Conservation (phyloP, 345 rosid species). For the Rhodamnia rubescens region DNA sequence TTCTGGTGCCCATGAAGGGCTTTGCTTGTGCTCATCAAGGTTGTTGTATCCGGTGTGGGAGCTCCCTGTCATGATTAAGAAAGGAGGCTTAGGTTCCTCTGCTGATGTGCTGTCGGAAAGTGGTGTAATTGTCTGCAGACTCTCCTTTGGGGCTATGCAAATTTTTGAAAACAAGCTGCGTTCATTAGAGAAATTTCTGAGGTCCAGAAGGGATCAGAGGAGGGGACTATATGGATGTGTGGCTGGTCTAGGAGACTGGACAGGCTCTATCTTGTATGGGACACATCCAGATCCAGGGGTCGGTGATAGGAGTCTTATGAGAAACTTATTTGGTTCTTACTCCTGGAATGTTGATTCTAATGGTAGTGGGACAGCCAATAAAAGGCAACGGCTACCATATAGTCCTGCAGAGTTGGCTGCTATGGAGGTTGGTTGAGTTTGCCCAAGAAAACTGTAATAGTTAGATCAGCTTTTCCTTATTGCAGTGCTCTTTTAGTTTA, state of each 20-base stretch:
- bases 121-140: slow-evolving; percentile 61
- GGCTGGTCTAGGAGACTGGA: slow-evolving; percentile 79
- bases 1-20: slow-evolving; percentile 93
- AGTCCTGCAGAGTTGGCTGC: slow-evolving; percentile 92
- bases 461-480: not conserved
- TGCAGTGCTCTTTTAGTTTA: not conserved
- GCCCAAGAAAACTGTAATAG: not conserved
- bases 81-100: slow-evolving; percentile 25
- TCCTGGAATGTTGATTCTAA: slow-evolving; percentile 42
- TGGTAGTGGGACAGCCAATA: slow-evolving; percentile 53
- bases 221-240: slow-evolving; percentile 96
- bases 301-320: slow-evolving; percentile 63
- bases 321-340: slow-evolving; percentile 70
- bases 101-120: slow-evolving; percentile 36
- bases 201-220: slow-evolving; percentile 84
- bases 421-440: slow-evolving; percentile 50
- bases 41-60: slow-evolving; percentile 94
- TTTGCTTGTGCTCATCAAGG: slow-evolving; percentile 86
- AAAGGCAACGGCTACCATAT: slow-evolving; percentile 77
- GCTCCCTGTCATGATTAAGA: slow-evolving; percentile 64
- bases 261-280: slow-evolving; percentile 87
- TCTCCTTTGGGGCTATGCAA: slow-evolving; percentile 69
- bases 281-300: slow-evolving; percentile 51
- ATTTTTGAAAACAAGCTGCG: slow-evolving; percentile 80
- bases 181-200: slow-evolving; percentile 72